Evolutionary conservation across 345 rosid genomes (phyloP), one percentile per base, ranked within the genome.

Genomic region (Microthlaspi erraticum): DNA sequence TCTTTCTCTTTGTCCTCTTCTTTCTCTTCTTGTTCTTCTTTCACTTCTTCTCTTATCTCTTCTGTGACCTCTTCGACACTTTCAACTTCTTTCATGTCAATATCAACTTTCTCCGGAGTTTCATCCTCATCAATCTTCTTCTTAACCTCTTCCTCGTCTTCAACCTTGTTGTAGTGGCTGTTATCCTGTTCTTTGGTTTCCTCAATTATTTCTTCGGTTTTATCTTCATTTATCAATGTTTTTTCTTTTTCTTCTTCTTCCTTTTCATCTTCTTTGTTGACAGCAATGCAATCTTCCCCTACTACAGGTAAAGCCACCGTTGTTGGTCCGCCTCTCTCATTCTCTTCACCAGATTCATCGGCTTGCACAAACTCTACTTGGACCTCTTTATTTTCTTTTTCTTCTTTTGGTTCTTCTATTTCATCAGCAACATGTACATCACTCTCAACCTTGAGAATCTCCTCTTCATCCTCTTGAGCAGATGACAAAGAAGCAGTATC

Each of bases 391-490:
- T 70, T 68, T 38, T 78, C 80, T 12, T 23, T 58, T 5, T 73
- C 81, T 7, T n/a, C 62, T 8, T 81, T 69, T 43, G 64, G 44
- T 33, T 20, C 60, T 48, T 73, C 75, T 34, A 23, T 49, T 33
- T 33, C 70, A 46, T 49, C 51, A 53, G 17, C 17, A 46, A 71
- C 51, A 33, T 61, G 38, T 13, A 11, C 67, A 52, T 68, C 74
- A 6, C 54, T 70, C 31, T 66, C 84, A 57, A 18, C 68, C 52
- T 80, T 70, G 42, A 72, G 50, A n/a, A 50, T 42, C 81, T 79
- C 81, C 33, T 71, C 81, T 32, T 67, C 75, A 39, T 80, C 86
- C 16, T 66, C 74, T 9, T 52, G 55, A 57, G 69, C 58, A 68
- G 56, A 31, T 3, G 54, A 49, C 7, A 37, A 4, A 63, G 68